phyloP scores from a whole-genome alignment of 257 asterid genomes.

The Craterostigma plantagineum region DNA sequence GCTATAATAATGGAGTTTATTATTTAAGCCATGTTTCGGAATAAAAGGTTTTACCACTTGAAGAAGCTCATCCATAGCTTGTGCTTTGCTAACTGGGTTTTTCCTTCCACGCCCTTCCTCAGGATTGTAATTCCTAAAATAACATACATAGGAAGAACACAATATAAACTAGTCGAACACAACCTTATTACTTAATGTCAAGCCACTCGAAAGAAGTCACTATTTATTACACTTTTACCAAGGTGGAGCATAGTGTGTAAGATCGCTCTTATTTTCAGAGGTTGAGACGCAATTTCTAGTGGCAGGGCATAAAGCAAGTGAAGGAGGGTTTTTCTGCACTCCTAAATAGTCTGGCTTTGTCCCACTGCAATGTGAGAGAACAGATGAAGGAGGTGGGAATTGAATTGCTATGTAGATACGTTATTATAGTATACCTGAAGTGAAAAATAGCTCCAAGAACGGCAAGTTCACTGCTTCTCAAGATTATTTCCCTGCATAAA shows the following conservation, averaged over 20 bases:
- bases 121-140: slow-evolving; percentile 73
- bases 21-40: background rate
- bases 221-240: slow-evolving; percentile 27
- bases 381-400: background rate
- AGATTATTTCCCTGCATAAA: slow-evolving; percentile 41
- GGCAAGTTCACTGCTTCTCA: slow-evolving; percentile 71
- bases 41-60: slow-evolving; percentile 34
- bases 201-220: background rate
- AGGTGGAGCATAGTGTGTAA: slow-evolving; percentile 78
- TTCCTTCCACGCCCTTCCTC: slow-evolving; percentile 62
- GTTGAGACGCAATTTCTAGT: slow-evolving; percentile 82
- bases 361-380: slow-evolving; percentile 29
- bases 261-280: slow-evolving; percentile 67
- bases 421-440: slow-evolving; percentile 26
- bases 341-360: slow-evolving; percentile 75
- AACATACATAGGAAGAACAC: too few relatives aligned
- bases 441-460: slow-evolving; percentile 72
- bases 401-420: too few relatives aligned
- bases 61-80: slow-evolving; percentile 74
- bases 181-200: background rate
- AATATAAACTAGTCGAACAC: too few relatives aligned
- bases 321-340: slow-evolving; percentile 63
- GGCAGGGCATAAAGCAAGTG: slow-evolving; percentile 90
- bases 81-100: slow-evolving; percentile 42
- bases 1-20: background rate